Evolutionary conservation across 1,139 yeast genomes (phyloP), one percentile per base, ranked within the genome.

Genomic region (Scheffersomyces parashehatae): DNA sequence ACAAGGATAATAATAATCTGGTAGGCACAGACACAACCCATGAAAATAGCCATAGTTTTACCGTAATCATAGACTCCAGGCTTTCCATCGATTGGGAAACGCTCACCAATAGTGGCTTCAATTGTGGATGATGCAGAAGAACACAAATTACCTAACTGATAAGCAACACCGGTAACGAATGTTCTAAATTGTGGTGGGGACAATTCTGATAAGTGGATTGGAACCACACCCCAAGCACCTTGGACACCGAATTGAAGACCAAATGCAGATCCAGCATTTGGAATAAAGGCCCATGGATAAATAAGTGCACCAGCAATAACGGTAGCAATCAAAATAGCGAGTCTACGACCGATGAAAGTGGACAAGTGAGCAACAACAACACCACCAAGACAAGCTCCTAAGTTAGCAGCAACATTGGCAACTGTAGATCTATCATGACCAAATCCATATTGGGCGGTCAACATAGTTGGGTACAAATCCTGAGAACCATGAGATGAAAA

Each of bases 151-250:
- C 96, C 96, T 55, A 88, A 75, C 66, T 88, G 96, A 59, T 88
- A 88, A 24, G 90, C 75, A 41, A 81, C 77, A 59, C 96, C 96
- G 38, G 80, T 81, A 41, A 85, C 83, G 52, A 86, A 82, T 3
- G 91, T 74, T 61, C 87, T 77, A 67, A 83, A 84, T 52, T 84
- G 83, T 20, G 91, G 93, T 35, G 81, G 82, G n/a, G 93, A 79
- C 50, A 88, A 73, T 65, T 87, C 95, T 2, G 88, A 75, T 41
- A 87, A 70, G 62, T 86, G 89, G 50, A 85, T 79, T 43, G 96
- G 96, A 52, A 85, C 77, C 37, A 86, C 87, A 54, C 95, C 95
- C 90, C 95, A 88, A 13, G 89, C 86, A 51, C 96, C 96, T 65
- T 87, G 95, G 39, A 88, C 93, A 53, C 82, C 82, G 57, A 83